phyloP scores from a whole-genome alignment of 805 yeast genomes.

The Lipomyces oligophaga region DNA sequence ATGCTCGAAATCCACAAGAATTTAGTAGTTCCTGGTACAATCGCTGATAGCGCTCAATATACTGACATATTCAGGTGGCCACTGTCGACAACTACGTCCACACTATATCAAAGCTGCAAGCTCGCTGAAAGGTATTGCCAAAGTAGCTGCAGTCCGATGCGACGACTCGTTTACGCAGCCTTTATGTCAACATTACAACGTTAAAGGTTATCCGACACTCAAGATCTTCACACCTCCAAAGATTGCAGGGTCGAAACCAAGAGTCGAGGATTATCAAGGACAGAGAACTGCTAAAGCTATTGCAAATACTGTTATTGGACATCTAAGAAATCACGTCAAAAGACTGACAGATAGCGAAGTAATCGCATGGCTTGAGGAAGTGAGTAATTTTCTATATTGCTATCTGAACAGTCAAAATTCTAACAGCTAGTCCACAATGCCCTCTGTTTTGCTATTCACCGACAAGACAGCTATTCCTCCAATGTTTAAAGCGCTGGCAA shows the following conservation, averaged over 20 bases:
- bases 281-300: conserved; percentile 52
- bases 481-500: conserved; percentile 59
- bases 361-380: conserved; percentile 8
- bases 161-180: conserved; percentile 63
- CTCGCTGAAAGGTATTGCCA: conserved; percentile 45
- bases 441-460: conserved; percentile 19
- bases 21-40: too few relatives aligned
- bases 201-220: conserved; percentile 82
- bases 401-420: background rate
- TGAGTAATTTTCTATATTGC: background rate
- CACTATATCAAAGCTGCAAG: conserved; percentile 63
- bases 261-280: conserved; percentile 33
- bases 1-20: too few relatives aligned
- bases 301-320: conserved; percentile 46
- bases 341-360: conserved; percentile 6
- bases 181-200: conserved; percentile 60
- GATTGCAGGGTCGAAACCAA: conserved; percentile 12
- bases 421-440: conserved; percentile 5
- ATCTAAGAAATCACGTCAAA: conserved; percentile 18
- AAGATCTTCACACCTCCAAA: conserved; percentile 75
- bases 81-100: conserved; percentile 70
- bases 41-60: too few relatives aligned
- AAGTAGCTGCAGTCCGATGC: conserved; percentile 81
- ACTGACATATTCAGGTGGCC: conserved; percentile 54
- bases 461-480: conserved; percentile 48